These are phyloP conservation scores for Penicillium sp. DNA, from an alignment of 2,329 filamentous ascomycete species.

Conservation along the genomic window DNA sequence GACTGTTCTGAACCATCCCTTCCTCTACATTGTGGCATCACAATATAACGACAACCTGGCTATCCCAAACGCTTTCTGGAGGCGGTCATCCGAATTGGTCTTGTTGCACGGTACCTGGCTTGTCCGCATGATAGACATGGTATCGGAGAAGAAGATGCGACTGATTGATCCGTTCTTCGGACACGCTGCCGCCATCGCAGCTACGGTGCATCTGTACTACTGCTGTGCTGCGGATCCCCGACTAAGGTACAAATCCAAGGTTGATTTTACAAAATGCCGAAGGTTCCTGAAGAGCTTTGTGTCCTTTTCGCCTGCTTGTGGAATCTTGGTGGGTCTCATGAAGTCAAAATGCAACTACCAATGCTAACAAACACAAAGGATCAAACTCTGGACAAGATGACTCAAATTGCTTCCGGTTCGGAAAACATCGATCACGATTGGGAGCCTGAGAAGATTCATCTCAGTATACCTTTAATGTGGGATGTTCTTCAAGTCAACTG, in stretches of 20 bases:
- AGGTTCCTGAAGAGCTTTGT: slow-evolving; percentile 51
- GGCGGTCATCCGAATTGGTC: slow-evolving; percentile 51
- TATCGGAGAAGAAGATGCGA: slow-evolving; percentile 50
- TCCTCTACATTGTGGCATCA: slow-evolving; percentile 53
- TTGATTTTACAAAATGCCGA: slow-evolving; percentile 53
- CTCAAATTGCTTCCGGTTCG: slow-evolving; percentile 49
- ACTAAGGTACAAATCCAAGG: slow-evolving; percentile 53
- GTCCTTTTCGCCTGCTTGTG: slow-evolving; percentile 48
- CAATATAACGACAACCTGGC: slow-evolving; percentile 53
- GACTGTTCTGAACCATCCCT: slow-evolving; percentile 54
- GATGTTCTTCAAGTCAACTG: slow-evolving; percentile 52
- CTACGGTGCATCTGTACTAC: slow-evolving; percentile 55
- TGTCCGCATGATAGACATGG: slow-evolving; percentile 55
- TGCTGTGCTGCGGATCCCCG: slow-evolving; percentile 51
- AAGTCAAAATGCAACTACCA: not conserved
- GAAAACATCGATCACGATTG: slow-evolving; percentile 52
- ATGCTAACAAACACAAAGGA: slow-evolving; percentile 37
- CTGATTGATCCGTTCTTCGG: slow-evolving; percentile 54
- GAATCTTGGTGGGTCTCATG: slow-evolving; percentile 41
- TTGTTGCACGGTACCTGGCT: slow-evolving; percentile 55
- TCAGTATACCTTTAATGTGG: slow-evolving; percentile 55
- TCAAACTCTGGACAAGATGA: slow-evolving; percentile 50
- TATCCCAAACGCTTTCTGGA: slow-evolving; percentile 56
- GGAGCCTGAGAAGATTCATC: slow-evolving; percentile 54
- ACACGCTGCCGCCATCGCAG: slow-evolving; percentile 52